Base-by-base conservation (phyloP, 129 eudicot genomes). In the Centrapalus pauciflorus region DNA sequence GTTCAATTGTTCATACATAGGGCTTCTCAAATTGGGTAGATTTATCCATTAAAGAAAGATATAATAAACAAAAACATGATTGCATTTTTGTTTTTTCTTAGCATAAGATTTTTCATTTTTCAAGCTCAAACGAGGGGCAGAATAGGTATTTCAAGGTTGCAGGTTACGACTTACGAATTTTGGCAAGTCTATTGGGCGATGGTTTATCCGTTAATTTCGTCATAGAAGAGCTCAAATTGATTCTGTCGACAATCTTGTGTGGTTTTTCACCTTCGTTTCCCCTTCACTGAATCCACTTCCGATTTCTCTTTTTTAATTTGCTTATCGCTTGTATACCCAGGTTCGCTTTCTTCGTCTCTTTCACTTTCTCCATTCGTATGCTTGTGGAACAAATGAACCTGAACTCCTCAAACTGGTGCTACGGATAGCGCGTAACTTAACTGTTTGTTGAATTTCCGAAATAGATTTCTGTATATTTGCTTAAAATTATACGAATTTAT, bases 121-220 rank as follows among this genome's bases (percentile, higher is more conserved):
- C n/a, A n/a, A n/a, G n/a, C n/a, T n/a, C n/a, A 17, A 51, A 2
- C 16, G 14, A 50, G 62, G 62, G 62, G 24, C 52, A 34, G 27
- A 69, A 70, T 58, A 41, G 67, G 66, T 29, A 70, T 7, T 56
- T 43, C 6, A 43, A 24, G 40, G 24, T 48, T 52, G 29, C 62
- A 60, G 51, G 41, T 56, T 58, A 30, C 61, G n/a, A n/a, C n/a
- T n/a, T n/a, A n/a, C 41, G 29, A 66, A 30, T 66, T n/a, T 32
- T 32, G 33, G 25, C 25, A 24, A n/a, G 60, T 34, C 29, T 74
- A 19, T 32, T 61, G 58, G 41, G 21, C 58, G 11, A 64, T 32
- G 38, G 55, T 57, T 75, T 75, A 75, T 75, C 79, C 79, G 59
- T 66, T 74, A 49, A 35, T 28, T n/a, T 35, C 13, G 12, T 40